These are phyloP conservation scores for Elsinoe arachidis DNA, from an alignment of 2,329 filamentous ascomycete species.

Conservation along the genomic window DNA sequence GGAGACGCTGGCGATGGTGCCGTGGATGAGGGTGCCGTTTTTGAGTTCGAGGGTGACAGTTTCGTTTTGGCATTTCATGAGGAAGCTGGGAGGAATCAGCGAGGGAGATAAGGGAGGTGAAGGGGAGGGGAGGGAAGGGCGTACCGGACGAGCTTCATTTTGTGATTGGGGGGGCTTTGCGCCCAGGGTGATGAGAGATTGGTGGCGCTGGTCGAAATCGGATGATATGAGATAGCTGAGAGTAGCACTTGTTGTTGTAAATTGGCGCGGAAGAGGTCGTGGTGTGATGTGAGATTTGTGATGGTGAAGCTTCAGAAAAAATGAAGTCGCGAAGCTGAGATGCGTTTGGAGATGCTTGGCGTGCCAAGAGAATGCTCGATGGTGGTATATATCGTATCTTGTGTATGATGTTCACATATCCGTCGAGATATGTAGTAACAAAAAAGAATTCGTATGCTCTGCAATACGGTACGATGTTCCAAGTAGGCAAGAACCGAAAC, in stretches of 20 bases:
- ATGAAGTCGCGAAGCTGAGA: constrained; percentile 7
- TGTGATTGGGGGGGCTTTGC: constrained; percentile 31
- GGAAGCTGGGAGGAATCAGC: constrained; percentile 56
- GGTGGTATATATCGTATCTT: no score
- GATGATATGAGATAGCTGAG: not conserved
- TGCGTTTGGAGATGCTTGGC: constrained; percentile 1
- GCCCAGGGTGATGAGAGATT: not conserved
- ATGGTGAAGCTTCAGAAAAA: not conserved
- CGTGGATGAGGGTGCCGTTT: constrained; percentile 94
- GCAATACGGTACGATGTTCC: no score
- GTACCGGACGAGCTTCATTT: constrained; percentile 96
- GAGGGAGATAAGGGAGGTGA: constrained; percentile 27
- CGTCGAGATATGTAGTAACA: no score
- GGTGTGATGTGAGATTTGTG: not conserved
- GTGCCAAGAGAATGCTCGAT: constrained; percentile 4
- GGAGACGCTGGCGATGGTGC: constrained; percentile 92
- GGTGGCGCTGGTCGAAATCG: not conserved
- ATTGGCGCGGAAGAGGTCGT: not conserved
- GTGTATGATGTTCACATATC: no score
- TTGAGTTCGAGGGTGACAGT: constrained; percentile 98
- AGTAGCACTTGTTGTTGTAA: not conserved
- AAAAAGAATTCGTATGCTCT: no score
- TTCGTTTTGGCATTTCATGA: constrained; percentile 99
- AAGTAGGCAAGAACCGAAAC: not conserved
- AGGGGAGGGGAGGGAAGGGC: constrained; percentile 28